These are phyloP conservation scores for Colletotrichum agaves DNA, from an alignment of 2,329 filamentous ascomycete species.

Conservation along the genomic window DNA sequence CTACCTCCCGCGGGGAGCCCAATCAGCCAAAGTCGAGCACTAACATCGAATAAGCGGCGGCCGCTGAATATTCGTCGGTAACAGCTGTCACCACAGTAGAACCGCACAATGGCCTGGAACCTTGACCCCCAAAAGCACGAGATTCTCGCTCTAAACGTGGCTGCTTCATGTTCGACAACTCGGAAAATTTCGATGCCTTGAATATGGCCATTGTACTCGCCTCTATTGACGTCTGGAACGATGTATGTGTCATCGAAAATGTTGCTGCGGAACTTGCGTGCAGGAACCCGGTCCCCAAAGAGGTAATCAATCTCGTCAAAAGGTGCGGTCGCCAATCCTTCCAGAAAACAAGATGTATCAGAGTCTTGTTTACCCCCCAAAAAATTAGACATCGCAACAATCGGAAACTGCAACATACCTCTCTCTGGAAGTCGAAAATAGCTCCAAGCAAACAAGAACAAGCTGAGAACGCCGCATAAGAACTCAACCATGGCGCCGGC, in stretches of 20 bases:
- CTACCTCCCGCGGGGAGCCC: no score
- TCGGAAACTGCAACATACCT: background rate
- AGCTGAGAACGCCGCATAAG: background rate
- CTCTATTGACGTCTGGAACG: background rate
- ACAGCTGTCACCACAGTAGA: no score
- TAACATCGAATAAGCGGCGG: no score
- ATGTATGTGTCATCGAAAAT: background rate
- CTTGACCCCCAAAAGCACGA: no score
- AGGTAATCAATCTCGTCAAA: background rate
- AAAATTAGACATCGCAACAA: background rate
- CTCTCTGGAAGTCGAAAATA: background rate
- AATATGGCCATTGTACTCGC: no score
- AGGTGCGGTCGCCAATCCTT: background rate
- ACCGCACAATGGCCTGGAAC: no score
- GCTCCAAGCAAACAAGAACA: conserved; percentile 1
- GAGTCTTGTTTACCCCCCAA: background rate
- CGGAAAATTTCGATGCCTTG: no score
- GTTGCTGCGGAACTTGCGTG: background rate
- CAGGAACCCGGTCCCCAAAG: background rate
- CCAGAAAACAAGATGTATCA: background rate
- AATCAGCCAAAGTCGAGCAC: no score
- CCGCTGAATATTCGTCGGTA: no score
- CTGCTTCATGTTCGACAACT: no score
- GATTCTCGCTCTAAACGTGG: no score
- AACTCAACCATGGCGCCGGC: background rate